Conservation (phyloP, 345 rosid genomes). For the Noccaea bulbosa region DNA sequence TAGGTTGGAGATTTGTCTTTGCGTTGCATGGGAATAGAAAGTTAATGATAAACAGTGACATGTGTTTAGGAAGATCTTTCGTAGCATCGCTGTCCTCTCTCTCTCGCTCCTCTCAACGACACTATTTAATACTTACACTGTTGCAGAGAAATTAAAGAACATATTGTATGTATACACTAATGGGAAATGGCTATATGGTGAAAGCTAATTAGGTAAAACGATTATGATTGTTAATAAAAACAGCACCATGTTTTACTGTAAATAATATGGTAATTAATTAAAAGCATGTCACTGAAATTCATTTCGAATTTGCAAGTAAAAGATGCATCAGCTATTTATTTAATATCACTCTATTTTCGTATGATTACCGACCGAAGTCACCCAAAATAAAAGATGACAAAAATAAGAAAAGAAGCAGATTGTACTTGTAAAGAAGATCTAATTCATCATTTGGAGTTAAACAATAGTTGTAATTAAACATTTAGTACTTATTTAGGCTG, state of each 20-base stretch:
- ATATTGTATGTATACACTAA: no score
- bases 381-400: conserved; percentile 1
- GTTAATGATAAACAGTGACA: conserved; percentile 34
- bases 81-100: conserved; percentile 36
- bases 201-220: conserved; percentile 1
- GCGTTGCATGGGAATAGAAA: conserved; percentile 17
- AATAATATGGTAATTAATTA: not conserved
- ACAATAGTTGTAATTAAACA: no score
- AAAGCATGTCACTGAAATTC: no score
- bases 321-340: no score
- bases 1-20: conserved; percentile 21
- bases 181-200: not conserved
- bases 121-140: conserved; percentile 32
- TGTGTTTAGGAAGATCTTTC: conserved; percentile 38
- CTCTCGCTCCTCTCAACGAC: conserved; percentile 15
- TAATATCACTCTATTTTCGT: not conserved
- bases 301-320: no score
- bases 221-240: not conserved
- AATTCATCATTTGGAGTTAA: not conserved
- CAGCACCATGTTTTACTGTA: not conserved
- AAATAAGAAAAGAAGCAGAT: not conserved
- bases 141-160: not conserved
- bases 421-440: not conserved
- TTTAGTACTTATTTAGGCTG: not conserved
- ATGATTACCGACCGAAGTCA: not conserved